Percentiles rank a stretch among this genome's conserved stretches.
These are phyloP conservation scores for Chaetomium olivaceum DNA, from an alignment of 2,329 filamentous ascomycete species.

Conservation along the genomic window DNA sequence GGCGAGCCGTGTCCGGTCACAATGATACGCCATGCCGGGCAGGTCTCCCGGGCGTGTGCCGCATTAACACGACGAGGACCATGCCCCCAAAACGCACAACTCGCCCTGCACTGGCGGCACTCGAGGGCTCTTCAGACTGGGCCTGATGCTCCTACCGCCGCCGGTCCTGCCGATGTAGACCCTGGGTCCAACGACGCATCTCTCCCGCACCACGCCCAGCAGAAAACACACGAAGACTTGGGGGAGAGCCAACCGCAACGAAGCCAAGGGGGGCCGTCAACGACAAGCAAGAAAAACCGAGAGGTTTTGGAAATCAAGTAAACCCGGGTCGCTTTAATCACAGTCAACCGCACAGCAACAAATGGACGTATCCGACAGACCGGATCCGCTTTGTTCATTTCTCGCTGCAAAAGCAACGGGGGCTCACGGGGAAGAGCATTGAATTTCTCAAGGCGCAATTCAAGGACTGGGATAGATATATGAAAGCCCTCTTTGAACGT, in stretches of 20 bases:
- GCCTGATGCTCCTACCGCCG: background rate
- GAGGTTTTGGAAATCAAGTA: background rate
- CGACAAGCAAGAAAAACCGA: background rate
- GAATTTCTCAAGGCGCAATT: background rate
- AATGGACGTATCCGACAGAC: background rate
- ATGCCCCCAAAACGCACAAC: conserved; percentile 10
- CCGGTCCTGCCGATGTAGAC: background rate
- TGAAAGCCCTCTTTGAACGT: background rate
- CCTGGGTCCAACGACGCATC: background rate
- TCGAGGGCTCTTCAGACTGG: background rate
- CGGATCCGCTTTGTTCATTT: background rate
- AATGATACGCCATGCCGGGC: conserved; percentile 17
- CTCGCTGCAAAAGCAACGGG: background rate
- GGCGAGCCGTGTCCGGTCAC: background rate
- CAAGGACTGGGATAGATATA: background rate
- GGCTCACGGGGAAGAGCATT: background rate
- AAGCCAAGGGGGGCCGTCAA: background rate
- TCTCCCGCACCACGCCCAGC: background rate
- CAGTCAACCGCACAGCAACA: too few species aligned
- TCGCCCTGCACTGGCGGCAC: background rate
- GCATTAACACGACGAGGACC: background rate
- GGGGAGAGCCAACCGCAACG: background rate
- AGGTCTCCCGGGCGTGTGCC: conserved; percentile 3
- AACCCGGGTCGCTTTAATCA: background rate
- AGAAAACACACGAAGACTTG: background rate